A percentile compares a stretch with the other conserved stretches of the same genome.
Conservation (phyloP, 495 filamentous ascomycete species). For the Xylaria bambusicola region DNA sequence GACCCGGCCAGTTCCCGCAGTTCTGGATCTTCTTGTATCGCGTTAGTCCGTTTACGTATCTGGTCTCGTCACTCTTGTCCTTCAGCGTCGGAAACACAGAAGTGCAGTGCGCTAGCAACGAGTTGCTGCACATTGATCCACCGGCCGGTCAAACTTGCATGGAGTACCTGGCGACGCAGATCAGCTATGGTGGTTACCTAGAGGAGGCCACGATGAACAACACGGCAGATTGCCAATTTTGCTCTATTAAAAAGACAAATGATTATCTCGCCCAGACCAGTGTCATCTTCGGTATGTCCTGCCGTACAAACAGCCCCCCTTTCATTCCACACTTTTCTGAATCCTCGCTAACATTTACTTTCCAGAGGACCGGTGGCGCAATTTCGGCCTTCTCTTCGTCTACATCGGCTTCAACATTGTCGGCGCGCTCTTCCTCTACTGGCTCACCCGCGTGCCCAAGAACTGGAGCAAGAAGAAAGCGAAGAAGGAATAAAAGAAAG, state of each 20-base stretch:
- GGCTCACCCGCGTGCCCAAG: slow-evolving; percentile 77
- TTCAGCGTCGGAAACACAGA: slow-evolving; percentile 59
- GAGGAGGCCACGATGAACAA: slow-evolving; percentile 43
- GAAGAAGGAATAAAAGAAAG: slow-evolving; percentile 31
- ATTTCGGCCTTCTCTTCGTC: slow-evolving; percentile 68
- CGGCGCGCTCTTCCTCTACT: slow-evolving; percentile 75
- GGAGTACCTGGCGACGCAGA: slow-evolving; percentile 59
- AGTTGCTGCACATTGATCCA: slow-evolving; percentile 59
- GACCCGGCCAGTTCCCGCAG: slow-evolving; percentile 59
- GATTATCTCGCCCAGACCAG: slow-evolving; percentile 55
- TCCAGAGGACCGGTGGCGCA: slow-evolving; percentile 60
- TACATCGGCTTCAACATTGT: slow-evolving; percentile 78
- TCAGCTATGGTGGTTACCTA: slow-evolving; percentile 47
- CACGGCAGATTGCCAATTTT: slow-evolving; percentile 61
- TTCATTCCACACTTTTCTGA: neutral
- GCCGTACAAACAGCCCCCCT: neutral
- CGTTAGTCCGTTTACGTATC: slow-evolving; percentile 72
- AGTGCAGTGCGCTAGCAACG: slow-evolving; percentile 62
- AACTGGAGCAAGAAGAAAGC: slow-evolving; percentile 47
- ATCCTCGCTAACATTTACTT: slow-evolving; percentile 17
- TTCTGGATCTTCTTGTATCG: slow-evolving; percentile 92
- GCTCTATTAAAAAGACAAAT: slow-evolving; percentile 62
- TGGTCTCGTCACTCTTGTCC: slow-evolving; percentile 65
- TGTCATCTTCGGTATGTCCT: slow-evolving; percentile 47
- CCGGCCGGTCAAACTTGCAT: slow-evolving; percentile 55